Evolutionary conservation across 345 rosid genomes (phyloP).

Genomic region (Camelina laxa): DNA sequence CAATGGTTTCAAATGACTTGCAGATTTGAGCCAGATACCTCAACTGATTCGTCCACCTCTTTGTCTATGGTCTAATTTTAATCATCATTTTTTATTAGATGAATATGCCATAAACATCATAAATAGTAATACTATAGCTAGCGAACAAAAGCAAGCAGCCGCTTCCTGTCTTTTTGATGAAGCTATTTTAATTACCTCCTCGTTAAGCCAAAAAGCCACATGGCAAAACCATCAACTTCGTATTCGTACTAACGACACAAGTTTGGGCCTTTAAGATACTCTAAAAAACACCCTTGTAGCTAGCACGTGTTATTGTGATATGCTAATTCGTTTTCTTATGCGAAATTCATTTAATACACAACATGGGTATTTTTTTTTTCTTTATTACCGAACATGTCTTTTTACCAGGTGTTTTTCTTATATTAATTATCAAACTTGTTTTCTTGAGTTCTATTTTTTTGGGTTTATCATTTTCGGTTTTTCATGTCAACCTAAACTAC

Average conservation of each 20-base stretch:
- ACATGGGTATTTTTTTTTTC: neutral
- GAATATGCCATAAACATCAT: neutral
- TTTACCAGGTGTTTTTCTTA: neutral
- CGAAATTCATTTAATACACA: neutral
- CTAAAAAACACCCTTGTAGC: neutral
- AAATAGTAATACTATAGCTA: neutral
- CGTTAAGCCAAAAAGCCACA: slow-evolving; percentile 31
- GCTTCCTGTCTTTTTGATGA: slow-evolving; percentile 16
- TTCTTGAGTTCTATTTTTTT: no score
- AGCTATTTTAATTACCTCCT: slow-evolving; percentile 9
- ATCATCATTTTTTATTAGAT: neutral
- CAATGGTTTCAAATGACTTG: neutral
- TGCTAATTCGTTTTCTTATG: neutral
- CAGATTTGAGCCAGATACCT: slow-evolving; percentile 1
- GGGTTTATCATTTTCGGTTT: neutral
- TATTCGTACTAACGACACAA: slow-evolving; percentile 23
- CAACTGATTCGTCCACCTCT: neutral
- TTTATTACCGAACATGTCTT: no score
- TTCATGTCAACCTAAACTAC: neutral
- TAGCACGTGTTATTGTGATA: slow-evolving; percentile 14
- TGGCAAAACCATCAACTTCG: neutral
- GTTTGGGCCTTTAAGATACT: neutral
- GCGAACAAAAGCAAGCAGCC: slow-evolving; percentile 24
- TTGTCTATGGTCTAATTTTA: neutral
- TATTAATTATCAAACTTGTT: neutral